phyloP scores from a whole-genome alignment of 2,329 filamentous ascomycete genomes.

The Fusarium siculi region DNA sequence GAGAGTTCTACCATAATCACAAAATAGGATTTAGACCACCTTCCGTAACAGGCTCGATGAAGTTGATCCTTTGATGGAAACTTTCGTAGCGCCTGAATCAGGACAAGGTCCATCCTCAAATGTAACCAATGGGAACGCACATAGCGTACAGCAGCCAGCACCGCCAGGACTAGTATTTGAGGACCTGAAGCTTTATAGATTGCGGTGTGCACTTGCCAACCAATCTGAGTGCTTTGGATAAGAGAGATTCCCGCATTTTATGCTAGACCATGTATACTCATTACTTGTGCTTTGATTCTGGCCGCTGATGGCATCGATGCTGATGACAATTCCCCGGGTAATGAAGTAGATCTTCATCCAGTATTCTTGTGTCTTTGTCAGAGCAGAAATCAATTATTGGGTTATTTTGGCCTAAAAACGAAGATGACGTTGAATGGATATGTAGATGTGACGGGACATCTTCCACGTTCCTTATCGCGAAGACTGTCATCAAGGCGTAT shows the following conservation, averaged over 20 bases:
- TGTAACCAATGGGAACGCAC: background rate
- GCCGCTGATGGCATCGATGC: background rate
- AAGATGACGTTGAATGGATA: too few relatives aligned
- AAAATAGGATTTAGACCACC: background rate
- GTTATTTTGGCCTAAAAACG: background rate
- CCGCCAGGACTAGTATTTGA: background rate
- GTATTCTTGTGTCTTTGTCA: background rate
- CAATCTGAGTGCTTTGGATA: background rate
- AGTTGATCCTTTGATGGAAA: background rate
- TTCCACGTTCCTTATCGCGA: background rate
- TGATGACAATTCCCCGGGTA: background rate
- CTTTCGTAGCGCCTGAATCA: background rate
- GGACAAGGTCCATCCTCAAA: too few relatives aligned
- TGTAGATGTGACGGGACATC: background rate
- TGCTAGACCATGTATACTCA: background rate
- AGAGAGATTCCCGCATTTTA: background rate
- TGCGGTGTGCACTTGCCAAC: accelerated
- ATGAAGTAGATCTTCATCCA: background rate
- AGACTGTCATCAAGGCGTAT: too few relatives aligned
- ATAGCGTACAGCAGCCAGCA: background rate
- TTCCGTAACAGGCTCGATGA: background rate
- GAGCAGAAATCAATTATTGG: background rate
- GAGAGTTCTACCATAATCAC: background rate
- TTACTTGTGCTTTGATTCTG: background rate
- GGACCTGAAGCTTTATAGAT: background rate